These are phyloP conservation scores for Phanerodontia chrysosporium DNA, from an alignment of 768 basidiomycete genomes.

Conservation along the genomic window DNA sequence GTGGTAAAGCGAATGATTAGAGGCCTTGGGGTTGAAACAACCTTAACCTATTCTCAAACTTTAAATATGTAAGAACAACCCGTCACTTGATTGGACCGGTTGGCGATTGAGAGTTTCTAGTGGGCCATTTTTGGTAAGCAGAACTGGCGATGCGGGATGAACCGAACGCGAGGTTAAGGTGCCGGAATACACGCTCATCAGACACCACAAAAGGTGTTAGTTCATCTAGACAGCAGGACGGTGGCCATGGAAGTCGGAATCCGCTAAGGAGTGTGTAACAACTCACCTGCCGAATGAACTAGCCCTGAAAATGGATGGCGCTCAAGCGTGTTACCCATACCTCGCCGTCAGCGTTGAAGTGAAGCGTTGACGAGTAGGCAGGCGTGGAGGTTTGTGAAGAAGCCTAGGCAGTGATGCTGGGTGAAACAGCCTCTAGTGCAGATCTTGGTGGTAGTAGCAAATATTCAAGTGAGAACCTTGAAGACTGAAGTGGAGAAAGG, in stretches of 20 bases:
- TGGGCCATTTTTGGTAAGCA: conserved; percentile 74
- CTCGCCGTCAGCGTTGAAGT: conserved; percentile 71
- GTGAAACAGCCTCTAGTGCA: conserved; percentile 78
- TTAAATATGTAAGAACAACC: conserved; percentile 59
- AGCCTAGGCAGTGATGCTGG: conserved; percentile 72
- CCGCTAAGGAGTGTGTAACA: conserved; percentile 86
- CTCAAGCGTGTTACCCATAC: conserved; percentile 85
- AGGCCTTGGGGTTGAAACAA: conserved; percentile 85
- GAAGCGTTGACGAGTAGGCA: conserved; percentile 73
- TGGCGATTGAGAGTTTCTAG: conserved; percentile 64
- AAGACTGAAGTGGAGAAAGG: conserved; percentile 88
- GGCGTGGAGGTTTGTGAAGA: conserved; percentile 76
- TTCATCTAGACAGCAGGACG: conserved; percentile 87
- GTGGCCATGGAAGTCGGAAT: conserved; percentile 85
- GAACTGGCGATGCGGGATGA: conserved; percentile 71
- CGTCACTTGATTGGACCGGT: conserved; percentile 46
- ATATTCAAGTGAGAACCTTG: conserved; percentile 84
- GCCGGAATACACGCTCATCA: conserved; percentile 80
- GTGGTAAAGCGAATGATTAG: conserved; percentile 87
- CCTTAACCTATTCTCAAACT: conserved; percentile 82
- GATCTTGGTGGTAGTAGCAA: conserved; percentile 89
- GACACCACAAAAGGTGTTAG: conserved; percentile 83
- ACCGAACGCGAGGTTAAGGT: conserved; percentile 74
- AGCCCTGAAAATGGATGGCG: conserved; percentile 90
- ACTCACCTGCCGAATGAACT: conserved; percentile 90